Conservation (phyloP, 1,139 yeast species). For the Geotrichum histeridarum region DNA sequence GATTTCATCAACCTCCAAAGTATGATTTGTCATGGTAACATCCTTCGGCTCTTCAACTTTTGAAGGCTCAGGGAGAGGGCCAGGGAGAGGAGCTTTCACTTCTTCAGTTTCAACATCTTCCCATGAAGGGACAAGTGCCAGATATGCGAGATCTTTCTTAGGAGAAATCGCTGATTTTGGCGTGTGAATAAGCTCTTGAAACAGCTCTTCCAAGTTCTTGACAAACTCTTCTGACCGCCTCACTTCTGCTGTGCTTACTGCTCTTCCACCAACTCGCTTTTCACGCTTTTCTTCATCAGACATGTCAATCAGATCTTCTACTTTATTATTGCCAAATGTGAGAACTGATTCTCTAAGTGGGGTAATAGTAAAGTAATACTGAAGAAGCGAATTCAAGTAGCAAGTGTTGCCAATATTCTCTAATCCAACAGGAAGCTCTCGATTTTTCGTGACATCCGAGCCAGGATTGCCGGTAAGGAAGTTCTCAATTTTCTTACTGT, state of each 20-base stretch:
- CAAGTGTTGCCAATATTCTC: slow-evolving; percentile 95
- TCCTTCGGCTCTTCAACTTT: background rate
- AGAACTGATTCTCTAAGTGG: slow-evolving; percentile 62
- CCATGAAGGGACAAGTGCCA: slow-evolving; percentile 73
- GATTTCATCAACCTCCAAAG: background rate
- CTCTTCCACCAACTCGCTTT: slow-evolving; percentile 76
- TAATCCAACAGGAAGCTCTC: slow-evolving; percentile 47
- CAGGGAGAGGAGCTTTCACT: background rate
- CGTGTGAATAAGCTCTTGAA: slow-evolving; percentile 63
- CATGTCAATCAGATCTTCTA: slow-evolving; percentile 22
- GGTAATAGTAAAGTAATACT: slow-evolving; percentile 78
- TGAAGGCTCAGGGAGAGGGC: background rate
- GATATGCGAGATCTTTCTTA: slow-evolving; percentile 73
- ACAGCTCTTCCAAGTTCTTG: slow-evolving; percentile 62
- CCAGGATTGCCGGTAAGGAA: slow-evolving; percentile 26
- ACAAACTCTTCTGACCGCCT: slow-evolving; percentile 78
- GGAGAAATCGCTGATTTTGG: slow-evolving; percentile 68
- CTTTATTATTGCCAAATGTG: slow-evolving; percentile 40
- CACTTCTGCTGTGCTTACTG: slow-evolving; percentile 66
- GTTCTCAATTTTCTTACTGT: slow-evolving; percentile 26
- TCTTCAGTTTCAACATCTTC: slow-evolving; percentile 22
- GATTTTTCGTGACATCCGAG: slow-evolving; percentile 12
- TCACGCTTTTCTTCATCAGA: slow-evolving; percentile 18
- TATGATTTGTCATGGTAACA: background rate
- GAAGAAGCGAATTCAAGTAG: slow-evolving; percentile 81